Evolutionary conservation across 345 rosid genomes (phyloP), one percentile per base, ranked within the genome.

Genomic region (Sisymbrium altissimum): DNA sequence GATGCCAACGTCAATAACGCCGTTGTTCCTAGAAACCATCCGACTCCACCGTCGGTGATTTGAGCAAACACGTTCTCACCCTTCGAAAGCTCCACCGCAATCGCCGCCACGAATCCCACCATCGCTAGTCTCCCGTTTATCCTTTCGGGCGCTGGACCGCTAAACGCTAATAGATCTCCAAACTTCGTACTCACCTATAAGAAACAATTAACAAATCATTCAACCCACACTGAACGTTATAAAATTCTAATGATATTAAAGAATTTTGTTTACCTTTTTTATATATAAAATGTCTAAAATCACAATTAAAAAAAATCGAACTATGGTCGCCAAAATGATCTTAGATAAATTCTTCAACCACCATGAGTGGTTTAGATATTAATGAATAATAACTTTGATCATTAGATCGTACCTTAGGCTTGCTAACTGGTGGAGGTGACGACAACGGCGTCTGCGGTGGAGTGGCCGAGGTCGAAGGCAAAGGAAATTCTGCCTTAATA

Each of bases 101-200:
- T 44, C 0, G 96, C 97, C 0, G 89, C 86, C 6, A 85, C 93
- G 41, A 90, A 88, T 0, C 97, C 97, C 0, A 90, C 76, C 98
- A 93, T 88, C 1, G 97, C 98, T 13, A 93, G 56, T 40, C 96
- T 80, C 0, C 93, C 93, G 58, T 93, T 90, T 55, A 93, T 87
- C 79, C 97, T 93, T 83, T 93, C 98, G 0, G 97, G 98, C 5
- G 89, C 97, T 0, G 88, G 90, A 40, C 96, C 98, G 27, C 91
- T 80, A 49, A 92, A 90, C 1, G 95, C 95, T 12, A 93, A 61
- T 4, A 88, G 53, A 29, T 88, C 95, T 0, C 83, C 41, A 70
- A 87, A 85, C 15, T 78, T 87, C 0, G 89, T 87, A 76, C 90
- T 88, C 30, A 75, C 81, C 87, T 84, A 48, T 17, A 45, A n/a